A percentile compares a stretch with the other conserved stretches of the same genome.
Conservation (phyloP, 305 asterid species). For the Rubia balearica region DNA sequence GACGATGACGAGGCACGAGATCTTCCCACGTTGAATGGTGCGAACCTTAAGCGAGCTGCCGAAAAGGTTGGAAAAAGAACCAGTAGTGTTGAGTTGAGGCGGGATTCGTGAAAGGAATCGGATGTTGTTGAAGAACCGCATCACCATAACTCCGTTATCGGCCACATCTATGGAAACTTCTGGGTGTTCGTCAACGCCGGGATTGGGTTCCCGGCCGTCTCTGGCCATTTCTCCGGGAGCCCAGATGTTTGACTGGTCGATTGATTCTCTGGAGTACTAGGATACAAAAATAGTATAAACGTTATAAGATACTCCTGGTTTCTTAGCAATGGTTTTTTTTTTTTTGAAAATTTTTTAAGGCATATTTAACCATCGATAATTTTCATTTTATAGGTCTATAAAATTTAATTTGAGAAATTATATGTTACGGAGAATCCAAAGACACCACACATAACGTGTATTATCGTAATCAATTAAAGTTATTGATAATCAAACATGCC, state of each 20-base stretch:
- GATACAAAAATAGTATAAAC: no score
- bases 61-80: slow-evolving; percentile 46
- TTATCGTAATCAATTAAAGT: no score
- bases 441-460: no score
- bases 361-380: no score
- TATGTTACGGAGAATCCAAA: no score
- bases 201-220: background rate
- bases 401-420: no score
- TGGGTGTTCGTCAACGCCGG: slow-evolving; percentile 10
- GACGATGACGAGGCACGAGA: slow-evolving; percentile 57
- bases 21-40: slow-evolving; percentile 45
- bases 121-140: slow-evolving; percentile 8
- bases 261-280: background rate
- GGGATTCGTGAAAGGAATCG: slow-evolving; percentile 22
- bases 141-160: background rate
- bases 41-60: slow-evolving; percentile 50
- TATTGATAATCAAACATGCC: no score
- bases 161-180: slow-evolving; percentile 7
- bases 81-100: slow-evolving; percentile 42
- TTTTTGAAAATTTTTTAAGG: no score
- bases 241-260: background rate
- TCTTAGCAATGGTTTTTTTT: no score
- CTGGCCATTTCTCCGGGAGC: background rate
- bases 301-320: no score
- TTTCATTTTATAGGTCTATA: no score